phyloP scores from a whole-genome alignment of 371 early-diverging fungal genomes.

The Umbelopsis sp. region DNA sequence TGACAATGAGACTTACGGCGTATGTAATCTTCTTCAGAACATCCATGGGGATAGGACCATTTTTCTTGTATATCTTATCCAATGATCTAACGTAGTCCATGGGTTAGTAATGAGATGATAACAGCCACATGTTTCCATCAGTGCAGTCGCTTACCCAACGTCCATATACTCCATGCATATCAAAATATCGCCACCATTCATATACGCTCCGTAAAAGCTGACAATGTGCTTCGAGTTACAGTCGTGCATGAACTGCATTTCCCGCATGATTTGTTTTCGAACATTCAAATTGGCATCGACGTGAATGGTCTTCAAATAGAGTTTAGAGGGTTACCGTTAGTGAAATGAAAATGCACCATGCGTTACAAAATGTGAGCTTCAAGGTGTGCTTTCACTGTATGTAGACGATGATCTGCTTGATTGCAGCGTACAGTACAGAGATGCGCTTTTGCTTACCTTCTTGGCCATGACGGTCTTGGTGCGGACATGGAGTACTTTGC shows the following conservation, averaged over 20 bases:
- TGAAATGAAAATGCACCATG: too few species aligned
- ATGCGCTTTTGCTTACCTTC: constrained; percentile 50
- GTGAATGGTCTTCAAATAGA: constrained; percentile 58
- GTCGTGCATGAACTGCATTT: constrained; percentile 77
- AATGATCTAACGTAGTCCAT: constrained; percentile 48
- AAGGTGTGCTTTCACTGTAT: neutral
- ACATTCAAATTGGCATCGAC: constrained; percentile 59
- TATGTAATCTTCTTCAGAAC: constrained; percentile 70
- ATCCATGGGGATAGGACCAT: constrained; percentile 70
- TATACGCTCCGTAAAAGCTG: constrained; percentile 80
- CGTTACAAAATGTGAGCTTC: too few species aligned
- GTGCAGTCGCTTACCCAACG: constrained; percentile 51
- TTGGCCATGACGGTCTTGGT: constrained; percentile 79
- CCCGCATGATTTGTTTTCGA: constrained; percentile 76
- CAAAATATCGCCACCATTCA: constrained; percentile 74
- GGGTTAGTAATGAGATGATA: too few species aligned
- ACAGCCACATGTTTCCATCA: neutral
- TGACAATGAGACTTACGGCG: constrained; percentile 46
- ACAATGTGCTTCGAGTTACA: constrained; percentile 81
- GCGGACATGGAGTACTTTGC: constrained; percentile 69
- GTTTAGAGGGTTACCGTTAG: too few species aligned
- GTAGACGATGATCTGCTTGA: constrained; percentile 21
- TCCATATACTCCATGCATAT: constrained; percentile 90
- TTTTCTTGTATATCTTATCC: constrained; percentile 72
- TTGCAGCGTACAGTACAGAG: constrained; percentile 3